phyloP scores from a whole-genome alignment of 1,139 yeast genomes.

The Dujonia santamariae region DNA sequence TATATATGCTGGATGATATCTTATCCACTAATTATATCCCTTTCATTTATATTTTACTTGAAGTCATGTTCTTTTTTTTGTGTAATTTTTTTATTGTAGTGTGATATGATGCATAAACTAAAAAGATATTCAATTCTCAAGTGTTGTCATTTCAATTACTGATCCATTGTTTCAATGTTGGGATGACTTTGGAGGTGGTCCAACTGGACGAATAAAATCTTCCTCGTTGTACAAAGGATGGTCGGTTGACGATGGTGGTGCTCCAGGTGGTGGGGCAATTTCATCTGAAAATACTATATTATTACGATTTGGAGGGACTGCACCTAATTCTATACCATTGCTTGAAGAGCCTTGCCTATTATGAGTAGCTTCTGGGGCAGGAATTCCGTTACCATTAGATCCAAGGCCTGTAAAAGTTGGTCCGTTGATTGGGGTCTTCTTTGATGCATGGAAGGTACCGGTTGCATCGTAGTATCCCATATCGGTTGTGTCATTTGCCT shows the following conservation, averaged over 20 bases:
- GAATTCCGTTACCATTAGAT: slow-evolving; percentile 17
- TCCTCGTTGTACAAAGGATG: slow-evolving; percentile 4
- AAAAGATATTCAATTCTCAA: too few relatives aligned
- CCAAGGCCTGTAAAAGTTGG: slow-evolving; percentile 11
- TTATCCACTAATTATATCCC: too few relatives aligned
- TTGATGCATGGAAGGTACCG: slow-evolving; percentile 51
- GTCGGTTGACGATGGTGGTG: slow-evolving; percentile 1
- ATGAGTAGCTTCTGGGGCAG: slow-evolving; percentile 20
- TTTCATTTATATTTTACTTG: too few relatives aligned
- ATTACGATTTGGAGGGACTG: slow-evolving; percentile 4
- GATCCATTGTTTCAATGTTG: slow-evolving; percentile 1
- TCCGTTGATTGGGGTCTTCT: slow-evolving; percentile 14
- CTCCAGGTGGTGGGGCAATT: slow-evolving; percentile 4
- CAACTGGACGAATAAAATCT: slow-evolving; percentile 8
- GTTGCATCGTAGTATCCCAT: slow-evolving; percentile 75
- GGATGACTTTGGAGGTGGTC: slow-evolving; percentile 9
- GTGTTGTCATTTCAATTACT: too few relatives aligned
- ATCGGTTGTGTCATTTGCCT: slow-evolving; percentile 59
- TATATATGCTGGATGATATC: too few relatives aligned
- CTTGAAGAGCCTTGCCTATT: slow-evolving; percentile 5
- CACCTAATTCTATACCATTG: slow-evolving; percentile 7
- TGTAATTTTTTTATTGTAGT: too few relatives aligned
- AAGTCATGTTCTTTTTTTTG: too few relatives aligned
- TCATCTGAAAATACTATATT: slow-evolving; percentile 2
- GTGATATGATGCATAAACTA: too few relatives aligned